Evolutionary conservation across 805 yeast genomes (phyloP).

Genomic region (Ogataea siamensis): DNA sequence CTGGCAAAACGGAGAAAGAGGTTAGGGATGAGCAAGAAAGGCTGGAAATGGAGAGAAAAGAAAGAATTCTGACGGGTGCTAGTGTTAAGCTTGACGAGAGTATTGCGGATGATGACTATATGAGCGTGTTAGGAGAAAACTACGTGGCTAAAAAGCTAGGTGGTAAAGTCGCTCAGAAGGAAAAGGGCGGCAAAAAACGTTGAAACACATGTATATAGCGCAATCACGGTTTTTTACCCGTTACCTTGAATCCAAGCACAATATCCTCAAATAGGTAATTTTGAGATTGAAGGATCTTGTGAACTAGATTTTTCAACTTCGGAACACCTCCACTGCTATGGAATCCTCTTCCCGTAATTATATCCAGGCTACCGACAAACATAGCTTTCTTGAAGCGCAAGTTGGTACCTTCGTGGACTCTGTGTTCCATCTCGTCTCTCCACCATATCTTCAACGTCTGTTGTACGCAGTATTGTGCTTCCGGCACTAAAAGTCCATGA

Average conservation of each 20-base stretch:
- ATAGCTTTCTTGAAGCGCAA: conserved; percentile 35
- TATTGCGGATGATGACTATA: conserved; percentile 42
- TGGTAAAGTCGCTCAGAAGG: conserved; percentile 35
- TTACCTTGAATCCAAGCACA: conserved; percentile 36
- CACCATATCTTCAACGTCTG: conserved; percentile 56
- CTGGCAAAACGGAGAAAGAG: conserved; percentile 34
- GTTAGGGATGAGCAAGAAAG: conserved; percentile 23
- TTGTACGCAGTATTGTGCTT: conserved; percentile 42
- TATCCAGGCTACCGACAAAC: conserved; percentile 41
- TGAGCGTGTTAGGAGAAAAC: conserved; percentile 55
- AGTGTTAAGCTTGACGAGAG: conserved; percentile 24
- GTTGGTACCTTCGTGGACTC: conserved; percentile 43
- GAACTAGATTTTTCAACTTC: conserved; percentile 44
- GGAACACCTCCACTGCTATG: conserved; percentile 62
- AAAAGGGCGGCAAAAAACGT: conserved; percentile 28
- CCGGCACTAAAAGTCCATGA: conserved; percentile 49
- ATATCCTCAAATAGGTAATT: conserved; percentile 48
- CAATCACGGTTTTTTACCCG: conserved; percentile 5
- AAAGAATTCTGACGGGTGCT: conserved; percentile 31
- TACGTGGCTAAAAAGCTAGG: conserved; percentile 37
- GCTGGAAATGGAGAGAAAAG: conserved; percentile 31
- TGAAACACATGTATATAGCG: conserved; percentile 8
- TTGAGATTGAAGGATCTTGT: conserved; percentile 36
- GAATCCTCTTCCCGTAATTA: conserved; percentile 69
- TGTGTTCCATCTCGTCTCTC: conserved; percentile 46